A percentile compares a stretch with the other conserved stretches of the same genome.
phyloP scores from a whole-genome alignment of 768 basidiomycete species.

The Boletus rubroflammeus region DNA sequence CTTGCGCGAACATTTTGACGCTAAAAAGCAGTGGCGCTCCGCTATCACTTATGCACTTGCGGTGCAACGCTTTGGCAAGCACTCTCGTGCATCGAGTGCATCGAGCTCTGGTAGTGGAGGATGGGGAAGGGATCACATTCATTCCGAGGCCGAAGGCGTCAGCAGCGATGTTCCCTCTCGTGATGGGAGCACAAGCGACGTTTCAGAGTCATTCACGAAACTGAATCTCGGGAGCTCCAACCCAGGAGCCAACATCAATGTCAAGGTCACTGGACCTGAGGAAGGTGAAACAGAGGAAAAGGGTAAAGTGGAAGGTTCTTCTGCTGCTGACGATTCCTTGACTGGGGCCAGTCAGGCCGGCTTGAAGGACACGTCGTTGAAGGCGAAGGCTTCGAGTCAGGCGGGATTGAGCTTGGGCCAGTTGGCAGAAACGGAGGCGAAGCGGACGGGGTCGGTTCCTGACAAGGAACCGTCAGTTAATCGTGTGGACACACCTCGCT shows the following conservation, averaged over 20 bases:
- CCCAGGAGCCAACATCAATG: conserved; percentile 40
- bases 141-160: conserved; percentile 22
- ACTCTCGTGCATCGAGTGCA: conserved; percentile 24
- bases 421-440: conserved; percentile 3
- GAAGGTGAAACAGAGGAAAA: conserved; percentile 20
- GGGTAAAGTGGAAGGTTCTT: conserved; percentile 24
- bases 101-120: conserved; percentile 34
- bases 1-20: conserved; percentile 80
- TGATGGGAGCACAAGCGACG: conserved; percentile 26
- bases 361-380: conserved; percentile 12
- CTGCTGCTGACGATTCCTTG: conserved; percentile 18
- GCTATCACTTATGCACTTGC: conserved; percentile 58
- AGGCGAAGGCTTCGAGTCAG: background rate
- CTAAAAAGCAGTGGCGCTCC: conserved; percentile 66
- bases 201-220: conserved; percentile 22
- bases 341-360: conserved; percentile 15
- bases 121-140: conserved; percentile 34
- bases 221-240: conserved; percentile 29
- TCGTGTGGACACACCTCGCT: conserved; percentile 3
- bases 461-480: background rate
- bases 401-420: background rate
- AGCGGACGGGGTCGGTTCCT: background rate
- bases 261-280: conserved; percentile 36
- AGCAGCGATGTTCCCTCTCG: conserved; percentile 36
- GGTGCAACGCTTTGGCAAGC: conserved; percentile 30